These are phyloP conservation scores for Leccinum huronense DNA, from an alignment of 1,284 basidiomycete species.

Conservation along the genomic window DNA sequence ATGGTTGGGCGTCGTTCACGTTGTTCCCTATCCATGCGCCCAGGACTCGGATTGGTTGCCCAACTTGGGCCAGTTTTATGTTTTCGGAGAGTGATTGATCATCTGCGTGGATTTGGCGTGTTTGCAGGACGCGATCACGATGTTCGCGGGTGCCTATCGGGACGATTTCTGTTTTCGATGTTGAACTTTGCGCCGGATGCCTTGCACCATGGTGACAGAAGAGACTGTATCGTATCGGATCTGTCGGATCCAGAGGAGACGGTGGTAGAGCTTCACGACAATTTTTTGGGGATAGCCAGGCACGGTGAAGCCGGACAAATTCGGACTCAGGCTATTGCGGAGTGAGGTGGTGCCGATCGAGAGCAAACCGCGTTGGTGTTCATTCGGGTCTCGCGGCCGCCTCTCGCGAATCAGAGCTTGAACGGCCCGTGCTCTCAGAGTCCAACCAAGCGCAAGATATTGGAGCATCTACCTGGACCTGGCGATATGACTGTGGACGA, in stretches of 20 bases:
- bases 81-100: background rate
- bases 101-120: slow-evolving; percentile 1
- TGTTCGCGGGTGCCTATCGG: slow-evolving; percentile 10
- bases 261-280: no score
- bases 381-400: slow-evolving; percentile 58
- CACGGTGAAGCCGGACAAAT: no score
- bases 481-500: slow-evolving; percentile 63
- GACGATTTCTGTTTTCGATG: slow-evolving; percentile 21
- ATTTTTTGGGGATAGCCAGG: no score
- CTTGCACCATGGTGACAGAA: slow-evolving; percentile 7
- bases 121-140: rapidly evolving
- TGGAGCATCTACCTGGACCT: slow-evolving; percentile 34
- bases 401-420: slow-evolving; percentile 48
- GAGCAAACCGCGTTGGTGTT: slow-evolving; percentile 58
- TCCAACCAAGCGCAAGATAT: slow-evolving; percentile 20
- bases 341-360: slow-evolving; percentile 46
- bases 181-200: slow-evolving; percentile 19
- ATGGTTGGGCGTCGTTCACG: background rate
- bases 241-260: background rate
- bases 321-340: no score
- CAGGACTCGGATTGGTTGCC: background rate
- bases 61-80: slow-evolving; percentile 8
- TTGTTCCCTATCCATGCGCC: slow-evolving; percentile 21
- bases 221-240: background rate
- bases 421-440: slow-evolving; percentile 30